Base-by-base conservation (phyloP, 2,329 filamentous ascomycete genomes). In the Trichoderma koningii region DNA sequence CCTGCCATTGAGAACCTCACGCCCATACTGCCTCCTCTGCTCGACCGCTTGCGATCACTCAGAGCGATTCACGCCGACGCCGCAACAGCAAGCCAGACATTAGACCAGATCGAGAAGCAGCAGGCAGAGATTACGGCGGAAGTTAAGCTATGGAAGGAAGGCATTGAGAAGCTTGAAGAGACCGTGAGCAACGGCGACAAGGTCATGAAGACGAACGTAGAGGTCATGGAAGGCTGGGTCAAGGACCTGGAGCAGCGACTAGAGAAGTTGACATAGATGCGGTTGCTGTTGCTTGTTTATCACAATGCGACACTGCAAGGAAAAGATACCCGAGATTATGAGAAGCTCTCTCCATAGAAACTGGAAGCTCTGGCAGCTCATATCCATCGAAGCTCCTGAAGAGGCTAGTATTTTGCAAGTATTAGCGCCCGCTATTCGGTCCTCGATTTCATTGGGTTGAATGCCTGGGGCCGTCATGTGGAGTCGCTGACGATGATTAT, bases 221-320 rank as follows among this genome's bases (percentile, higher is more conserved):
- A 89, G 71, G 84, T 90, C n/a, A 89, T 98, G 67, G 90, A 94
- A 70, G 87, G 86, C 47, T 97, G 93, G 92, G 91, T 98, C 5
- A 91, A 90, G 76, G 91, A 90, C 64, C 78, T 99, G 63, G 94
- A 98, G 79, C 85, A 82, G 71, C 89, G 91, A 76, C 83, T 97
- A 75, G 83, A 83, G 66, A 83, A 83, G 70, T 75, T 89, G 73
- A 80, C 80, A 66, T 76, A 73, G 69, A 56, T 44, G 52, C 67
- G 41, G 17, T 45, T 71, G 34, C 15, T 52, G 10, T 21, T 55
- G 23, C 50, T 30, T 42, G 48, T 28, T 61, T 14, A 3, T 10
- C 2, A 15, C 3, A 21, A 45, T 28, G 14, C 5, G 12, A 38
- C 34, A 14, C 38, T 21, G 56, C 56, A 50, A 60, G 23, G 9